Base-by-base conservation (phyloP, 768 basidiomycete genomes). In the Filobasidium floriforme region DNA sequence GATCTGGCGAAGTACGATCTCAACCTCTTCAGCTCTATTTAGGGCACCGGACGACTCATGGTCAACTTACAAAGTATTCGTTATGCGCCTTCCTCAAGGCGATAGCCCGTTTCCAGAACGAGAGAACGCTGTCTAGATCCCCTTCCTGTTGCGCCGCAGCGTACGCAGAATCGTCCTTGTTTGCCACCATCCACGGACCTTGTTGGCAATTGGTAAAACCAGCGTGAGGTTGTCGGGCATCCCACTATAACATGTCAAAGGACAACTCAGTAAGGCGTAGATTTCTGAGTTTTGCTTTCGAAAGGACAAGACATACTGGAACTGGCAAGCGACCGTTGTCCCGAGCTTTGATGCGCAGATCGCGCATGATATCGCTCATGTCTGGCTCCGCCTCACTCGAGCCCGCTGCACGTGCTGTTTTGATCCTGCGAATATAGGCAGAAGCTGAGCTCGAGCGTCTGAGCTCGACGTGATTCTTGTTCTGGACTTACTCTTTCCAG, bases 161-260 rank as follows among this genome's bases (percentile, higher is more conserved):
- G 83, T 85, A 86, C 1, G 75, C 72, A 0, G 67, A 63, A 71
- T 84, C 87, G 70, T 88, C 86, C 44, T 87, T 86, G 70, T 88
- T 86, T 9, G 86, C 84, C 32, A 86, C 80, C 87, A 89, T 89
- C 88, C 87, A 89, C 0, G 88, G 87, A 1, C 74, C 82, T 0
- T 83, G 85, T 14, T 15, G 46, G 22, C 18, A 49, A 11, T 86
- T 85, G 6, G 66, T 44, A 75, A 89, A 89, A 0, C 88, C 88
- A 0, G 82, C 86, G 63, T 88, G 80, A 18, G 22, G 46, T 10
- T 76, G 37, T 2, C 79, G 75, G 14, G 79, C 66, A 67, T 86
- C 80, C 87, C 88, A 89, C 85, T 88, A 61, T 22, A 63, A 49
- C 15, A 49, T 6, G 15, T 49, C 12, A 10, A 10, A 44, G 46